Evolutionary conservation across 192 early-diverging fungal genomes (phyloP), one percentile per base, ranked within the genome.

Genomic region (Funneliformis geosporum): DNA sequence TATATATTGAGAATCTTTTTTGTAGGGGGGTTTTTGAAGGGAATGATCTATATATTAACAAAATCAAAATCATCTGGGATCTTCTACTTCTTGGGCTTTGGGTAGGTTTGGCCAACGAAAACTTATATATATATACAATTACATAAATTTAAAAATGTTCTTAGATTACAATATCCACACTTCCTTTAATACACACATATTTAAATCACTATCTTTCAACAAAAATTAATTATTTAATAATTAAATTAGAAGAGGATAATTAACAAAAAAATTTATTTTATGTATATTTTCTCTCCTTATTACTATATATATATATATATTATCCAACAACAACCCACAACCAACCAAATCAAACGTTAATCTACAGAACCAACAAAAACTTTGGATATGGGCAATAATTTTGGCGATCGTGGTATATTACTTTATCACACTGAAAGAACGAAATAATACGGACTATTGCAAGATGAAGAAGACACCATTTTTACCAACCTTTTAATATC

Each of bases 351-450:
- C 62, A 39, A 65, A 28, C 25, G 14, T 64, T 14, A 43, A 50
- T 74, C 55, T 59, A 47, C 50, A 44, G 40, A 46, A 70, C n/a
- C n/a, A 38, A 23, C 66, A 39, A 43, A 27, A 42, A 70, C 46
- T 79, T 68, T 60, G 66, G 66, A 71, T 79, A 44, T 79, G 67
- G 77, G 77, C 50, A 43, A 79, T 79, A 42, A n/a, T 25, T 23
- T 60, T 70, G 11, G 77, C 77, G 46, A 70, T 79, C 25, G n/a
- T 78, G 42, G 61, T 79, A 14, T 71, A 61, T 50, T 79, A 70
- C 38, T 70, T 78, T 28, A 59, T 79, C 16, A 25, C 64, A 47
- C 62, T 79, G 21, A 71, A 69, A 16, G 47, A 71, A 42, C n/a
- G n/a, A 11, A 39, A 46, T 50, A 16, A n/a, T 46, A 38, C 8